phyloP scores from a whole-genome alignment of 2,329 filamentous ascomycete species.

The Capronia americana region DNA sequence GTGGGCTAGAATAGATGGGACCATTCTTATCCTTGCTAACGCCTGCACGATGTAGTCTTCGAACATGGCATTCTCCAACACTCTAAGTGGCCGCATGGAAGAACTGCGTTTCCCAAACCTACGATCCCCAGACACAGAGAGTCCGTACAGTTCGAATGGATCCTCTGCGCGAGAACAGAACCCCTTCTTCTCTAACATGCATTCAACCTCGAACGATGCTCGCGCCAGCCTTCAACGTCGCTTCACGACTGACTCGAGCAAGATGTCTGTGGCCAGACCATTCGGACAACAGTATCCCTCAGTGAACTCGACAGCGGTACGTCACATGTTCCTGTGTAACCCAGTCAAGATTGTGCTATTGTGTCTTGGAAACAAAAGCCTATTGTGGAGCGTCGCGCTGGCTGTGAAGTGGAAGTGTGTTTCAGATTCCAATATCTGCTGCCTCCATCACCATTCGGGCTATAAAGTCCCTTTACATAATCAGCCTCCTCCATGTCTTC shows the following conservation, averaged over 20 bases:
- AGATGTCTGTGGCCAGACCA: slow-evolving; percentile 66
- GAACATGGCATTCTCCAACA: slow-evolving; percentile 70
- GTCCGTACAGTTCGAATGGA: slow-evolving; percentile 74
- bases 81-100: slow-evolving; percentile 72
- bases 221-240: slow-evolving; percentile 82
- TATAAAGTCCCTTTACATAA: slow-evolving; percentile 5
- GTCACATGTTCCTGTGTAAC: slow-evolving; percentile 27
- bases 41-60: slow-evolving; percentile 31
- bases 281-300: slow-evolving; percentile 41
- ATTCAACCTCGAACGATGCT: slow-evolving; percentile 65
- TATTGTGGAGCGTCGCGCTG: slow-evolving; percentile 19
- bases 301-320: slow-evolving; percentile 41
- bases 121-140: slow-evolving; percentile 77
- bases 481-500: neutral
- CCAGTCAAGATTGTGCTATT: slow-evolving; percentile 22
- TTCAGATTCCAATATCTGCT: slow-evolving; percentile 5
- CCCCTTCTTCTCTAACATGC: slow-evolving; percentile 65
- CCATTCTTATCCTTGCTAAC: slow-evolving; percentile 17
- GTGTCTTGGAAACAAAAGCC: slow-evolving; percentile 24
- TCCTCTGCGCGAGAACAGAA: slow-evolving; percentile 73
- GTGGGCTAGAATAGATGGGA: neutral
- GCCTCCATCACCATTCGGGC: neutral
- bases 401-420: slow-evolving; percentile 26
- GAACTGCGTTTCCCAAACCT: slow-evolving; percentile 79
- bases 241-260: slow-evolving; percentile 89